Base-by-base conservation (phyloP, 176 grass and related monocot genomes). In the Oryza meridionalis region DNA sequence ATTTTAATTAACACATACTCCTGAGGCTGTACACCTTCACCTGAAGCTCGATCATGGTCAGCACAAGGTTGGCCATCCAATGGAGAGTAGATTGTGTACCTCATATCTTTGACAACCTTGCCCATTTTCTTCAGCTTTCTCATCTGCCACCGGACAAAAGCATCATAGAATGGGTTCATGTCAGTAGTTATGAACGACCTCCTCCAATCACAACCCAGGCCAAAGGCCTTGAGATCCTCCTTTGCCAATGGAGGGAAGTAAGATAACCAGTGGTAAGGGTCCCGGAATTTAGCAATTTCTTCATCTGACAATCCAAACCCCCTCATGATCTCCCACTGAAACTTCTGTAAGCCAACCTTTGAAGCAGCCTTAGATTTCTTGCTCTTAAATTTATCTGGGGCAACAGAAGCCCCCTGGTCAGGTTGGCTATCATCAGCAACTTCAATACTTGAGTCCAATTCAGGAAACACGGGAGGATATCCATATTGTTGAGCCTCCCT, bases 121-220 rank as follows among this genome's bases (percentile, higher is more conserved):
- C 87, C 91, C 74, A 91, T 46, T 46, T 72, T 69, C 82, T 85
- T 93, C 47, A 97, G 63, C 69, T 97, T 97, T 37, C 72, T 86
- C 91, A 97, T 97, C 62, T 97, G 89, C 94, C 91, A 97, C 35
- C 45, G 78, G 31, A 97, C 94, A 91, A 97, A 97, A 37, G 84
- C 70, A 83, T 97, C 91, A 61, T 97, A 97, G 50, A 88, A 93
- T 5, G 84, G 91, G 69, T 97, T 97, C 85, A 77, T 88, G 59
- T 93, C 86, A 2, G 91, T 97, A 1, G 91, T 97, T 55, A 97
- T 86, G 37, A 97, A 97, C 35, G 91, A 91, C 26, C 91, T 74
- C 47, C 91, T 84, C 94, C 91, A 91, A 19, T 97, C 91, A 51
- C 89, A 97, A 15, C 91, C 74, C 65, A 97, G 69, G 5, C 94